Conservation (phyloP, 2,329 filamentous ascomycete genomes). For the Colletotrichum filicis region DNA sequence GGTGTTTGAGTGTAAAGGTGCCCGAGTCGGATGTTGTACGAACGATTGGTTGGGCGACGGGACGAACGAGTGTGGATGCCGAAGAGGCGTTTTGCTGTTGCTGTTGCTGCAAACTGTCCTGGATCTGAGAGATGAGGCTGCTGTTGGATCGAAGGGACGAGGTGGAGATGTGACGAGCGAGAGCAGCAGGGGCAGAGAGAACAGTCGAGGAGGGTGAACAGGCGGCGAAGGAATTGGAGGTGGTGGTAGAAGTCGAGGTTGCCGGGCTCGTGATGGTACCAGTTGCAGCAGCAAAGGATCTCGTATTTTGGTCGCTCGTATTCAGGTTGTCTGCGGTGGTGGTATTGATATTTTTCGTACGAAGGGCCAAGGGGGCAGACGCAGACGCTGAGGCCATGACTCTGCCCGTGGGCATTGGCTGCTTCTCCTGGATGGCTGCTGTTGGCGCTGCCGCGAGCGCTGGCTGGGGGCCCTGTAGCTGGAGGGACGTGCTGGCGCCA, state of each 20-base stretch:
- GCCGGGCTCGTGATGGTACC: slow-evolving; percentile 22
- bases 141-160: slow-evolving; percentile 27
- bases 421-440: neutral
- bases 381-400: neutral
- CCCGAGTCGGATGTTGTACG: slow-evolving; percentile 57
- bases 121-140: slow-evolving; percentile 37
- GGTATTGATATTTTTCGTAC: slow-evolving; percentile 26
- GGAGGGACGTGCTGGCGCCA: neutral
- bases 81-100: slow-evolving; percentile 29
- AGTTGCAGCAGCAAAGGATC: neutral
- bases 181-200: slow-evolving; percentile 25
- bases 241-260: slow-evolving; percentile 15
- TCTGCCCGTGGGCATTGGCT: neutral
- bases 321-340: slow-evolving; percentile 12
- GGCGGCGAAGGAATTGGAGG: slow-evolving; percentile 23
- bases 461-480: neutral
- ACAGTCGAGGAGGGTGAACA: slow-evolving; percentile 18
- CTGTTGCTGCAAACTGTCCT: slow-evolving; percentile 34
- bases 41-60: slow-evolving; percentile 54
- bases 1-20: slow-evolving; percentile 63
- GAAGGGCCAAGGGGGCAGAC: slow-evolving; percentile 21
- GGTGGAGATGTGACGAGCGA: slow-evolving; percentile 25
- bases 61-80: slow-evolving; percentile 5
- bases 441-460: neutral
- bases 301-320: slow-evolving; percentile 14